phyloP scores from a whole-genome alignment of 23 red algal species.

The Gracilaria gracilis region DNA sequence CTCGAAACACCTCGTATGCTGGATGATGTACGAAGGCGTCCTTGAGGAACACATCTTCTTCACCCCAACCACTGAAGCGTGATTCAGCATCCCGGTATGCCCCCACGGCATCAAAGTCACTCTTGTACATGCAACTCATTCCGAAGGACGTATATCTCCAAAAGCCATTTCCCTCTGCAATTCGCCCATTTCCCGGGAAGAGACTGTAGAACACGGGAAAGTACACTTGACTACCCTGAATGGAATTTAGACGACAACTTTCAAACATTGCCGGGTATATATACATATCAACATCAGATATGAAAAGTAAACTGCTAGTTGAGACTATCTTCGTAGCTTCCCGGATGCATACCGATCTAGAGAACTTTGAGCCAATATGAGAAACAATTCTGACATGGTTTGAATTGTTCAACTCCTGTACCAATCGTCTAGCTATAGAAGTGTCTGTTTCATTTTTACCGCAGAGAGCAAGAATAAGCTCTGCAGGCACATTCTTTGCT shows the following conservation, averaged over 20 bases:
- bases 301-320: constrained; percentile 37
- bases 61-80: constrained; percentile 58
- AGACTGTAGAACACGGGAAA: constrained; percentile 81
- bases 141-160: constrained; percentile 62
- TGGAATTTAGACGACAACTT: constrained; percentile 66
- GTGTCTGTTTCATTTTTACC: constrained; percentile 28
- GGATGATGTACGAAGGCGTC: constrained; percentile 29
- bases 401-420: background rate
- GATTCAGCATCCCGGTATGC: constrained; percentile 44
- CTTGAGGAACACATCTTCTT: constrained; percentile 58
- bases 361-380: constrained; percentile 42
- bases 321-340: constrained; percentile 52
- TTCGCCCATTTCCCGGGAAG: constrained; percentile 38
- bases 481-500: background rate
- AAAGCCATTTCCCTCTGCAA: constrained; percentile 39
- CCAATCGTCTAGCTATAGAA: background rate
- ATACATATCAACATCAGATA: constrained; percentile 71
- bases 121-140: constrained; percentile 73
- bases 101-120: constrained; percentile 67
- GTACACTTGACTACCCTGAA: constrained; percentile 74
- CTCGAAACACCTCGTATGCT: constrained; percentile 65
- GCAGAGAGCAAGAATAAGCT: constrained; percentile 49
- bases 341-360: constrained; percentile 53
- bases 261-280: constrained; percentile 57
- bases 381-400: constrained; percentile 4